Evolutionary conservation across 75 land plant species (phyloP).

Genomic region (Sequoiadendron giganteum): DNA sequence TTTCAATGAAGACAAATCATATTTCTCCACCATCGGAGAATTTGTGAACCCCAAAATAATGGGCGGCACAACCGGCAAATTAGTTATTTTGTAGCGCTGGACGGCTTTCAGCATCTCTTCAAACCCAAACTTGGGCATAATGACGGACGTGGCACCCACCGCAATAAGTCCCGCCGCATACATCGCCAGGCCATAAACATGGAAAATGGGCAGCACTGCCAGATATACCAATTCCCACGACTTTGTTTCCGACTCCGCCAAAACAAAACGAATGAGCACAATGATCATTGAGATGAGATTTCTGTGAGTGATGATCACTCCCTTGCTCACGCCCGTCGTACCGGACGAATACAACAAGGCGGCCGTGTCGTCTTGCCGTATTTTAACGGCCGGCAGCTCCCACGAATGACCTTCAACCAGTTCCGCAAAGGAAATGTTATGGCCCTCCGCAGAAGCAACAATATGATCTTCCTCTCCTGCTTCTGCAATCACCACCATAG

Average conservation of each 20-base stretch:
- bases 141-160: conserved; percentile 45
- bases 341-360: conserved; percentile 26
- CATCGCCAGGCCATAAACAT: conserved; percentile 68
- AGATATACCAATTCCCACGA: conserved; percentile 36
- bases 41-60: conserved; percentile 42
- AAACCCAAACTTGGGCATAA: conserved; percentile 50
- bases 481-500: conserved; percentile 24
- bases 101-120: conserved; percentile 40
- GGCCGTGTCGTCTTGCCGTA: conserved; percentile 20
- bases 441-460: conserved; percentile 18
- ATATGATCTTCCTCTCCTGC: conserved; percentile 10
- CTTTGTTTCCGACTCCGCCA: conserved; percentile 37
- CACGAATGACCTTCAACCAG: background rate
- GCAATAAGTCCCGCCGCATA: conserved; percentile 50
- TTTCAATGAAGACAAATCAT: conserved; percentile 38
- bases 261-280: conserved; percentile 20
- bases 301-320: conserved; percentile 18
- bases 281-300: conserved; percentile 7
- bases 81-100: conserved; percentile 45
- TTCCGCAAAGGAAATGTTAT: conserved; percentile 9
- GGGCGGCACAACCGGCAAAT: conserved; percentile 76
- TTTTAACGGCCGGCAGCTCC: conserved; percentile 1
- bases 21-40: conserved; percentile 14
- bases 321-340: conserved; percentile 28
- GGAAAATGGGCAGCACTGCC: conserved; percentile 71